Evolutionary conservation across 306 rosid genomes (phyloP).

Genomic region (Notholithocarpus densiflorus): DNA sequence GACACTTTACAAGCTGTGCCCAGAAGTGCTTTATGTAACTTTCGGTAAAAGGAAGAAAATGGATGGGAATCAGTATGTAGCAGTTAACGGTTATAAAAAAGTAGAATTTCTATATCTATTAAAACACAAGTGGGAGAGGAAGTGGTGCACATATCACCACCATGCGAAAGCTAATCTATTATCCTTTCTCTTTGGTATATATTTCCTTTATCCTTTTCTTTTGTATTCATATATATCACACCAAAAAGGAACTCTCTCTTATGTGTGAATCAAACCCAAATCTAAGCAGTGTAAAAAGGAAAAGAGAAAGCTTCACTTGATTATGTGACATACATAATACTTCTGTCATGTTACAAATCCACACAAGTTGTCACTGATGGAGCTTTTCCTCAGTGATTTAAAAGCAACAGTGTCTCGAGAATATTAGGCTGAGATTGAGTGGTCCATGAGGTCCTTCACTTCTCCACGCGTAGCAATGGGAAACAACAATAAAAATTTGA

Average conservation of each 20-base stretch:
- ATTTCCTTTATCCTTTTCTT: no score
- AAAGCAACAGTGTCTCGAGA: slow-evolving; percentile 7
- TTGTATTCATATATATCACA: neutral
- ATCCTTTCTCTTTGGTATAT: neutral
- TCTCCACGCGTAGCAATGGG: slow-evolving; percentile 20
- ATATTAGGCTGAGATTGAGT: slow-evolving; percentile 18
- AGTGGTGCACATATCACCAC: neutral
- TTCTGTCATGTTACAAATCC: neutral
- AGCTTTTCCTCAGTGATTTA: neutral
- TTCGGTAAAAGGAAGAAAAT: slow-evolving; percentile 20
- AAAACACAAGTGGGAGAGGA: slow-evolving; percentile 12
- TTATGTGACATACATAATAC: neutral
- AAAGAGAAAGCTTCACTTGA: neutral
- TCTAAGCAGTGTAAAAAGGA: neutral
- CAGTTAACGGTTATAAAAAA: slow-evolving; percentile 34
- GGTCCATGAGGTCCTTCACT: slow-evolving; percentile 18
- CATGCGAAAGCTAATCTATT: no score
- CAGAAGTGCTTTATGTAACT: slow-evolving; percentile 18
- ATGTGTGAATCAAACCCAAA: slow-evolving; percentile 18
- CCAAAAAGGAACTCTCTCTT: neutral
- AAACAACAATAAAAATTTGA: slow-evolving; percentile 1
- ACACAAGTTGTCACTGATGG: neutral
- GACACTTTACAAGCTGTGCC: slow-evolving; percentile 3
- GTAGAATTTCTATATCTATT: neutral
- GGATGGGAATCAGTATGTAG: slow-evolving; percentile 41